Conservation (phyloP, 148 eudicot genomes). For the Rhododendron ferrugineum region DNA sequence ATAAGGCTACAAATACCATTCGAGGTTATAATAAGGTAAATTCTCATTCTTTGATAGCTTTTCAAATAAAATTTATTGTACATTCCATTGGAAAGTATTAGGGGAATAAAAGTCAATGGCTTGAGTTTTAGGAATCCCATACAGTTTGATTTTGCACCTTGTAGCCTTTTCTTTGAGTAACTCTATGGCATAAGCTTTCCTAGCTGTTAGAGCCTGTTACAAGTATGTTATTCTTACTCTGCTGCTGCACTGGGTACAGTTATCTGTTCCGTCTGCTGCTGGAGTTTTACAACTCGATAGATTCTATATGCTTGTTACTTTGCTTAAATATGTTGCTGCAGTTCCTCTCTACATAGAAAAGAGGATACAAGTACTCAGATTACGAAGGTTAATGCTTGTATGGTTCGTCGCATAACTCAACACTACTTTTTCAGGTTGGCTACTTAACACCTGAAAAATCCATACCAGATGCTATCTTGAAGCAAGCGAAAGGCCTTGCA, state of each 20-base stretch:
- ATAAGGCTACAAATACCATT: constrained; percentile 47
- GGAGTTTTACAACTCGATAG: neutral
- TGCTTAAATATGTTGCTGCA: neutral
- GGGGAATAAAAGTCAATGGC: neutral
- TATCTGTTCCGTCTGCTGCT: neutral
- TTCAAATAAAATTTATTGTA: neutral
- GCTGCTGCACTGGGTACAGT: neutral
- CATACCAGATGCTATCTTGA: constrained; percentile 57
- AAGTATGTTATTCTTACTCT: neutral
- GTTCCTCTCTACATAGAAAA: neutral
- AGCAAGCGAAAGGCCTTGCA: constrained; percentile 65
- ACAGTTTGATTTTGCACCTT: neutral
- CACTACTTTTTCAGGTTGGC: constrained; percentile 34
- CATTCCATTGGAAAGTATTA: neutral
- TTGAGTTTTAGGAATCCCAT: neutral
- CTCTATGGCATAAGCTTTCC: neutral
- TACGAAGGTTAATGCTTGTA: neutral
- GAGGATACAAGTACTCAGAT: neutral
- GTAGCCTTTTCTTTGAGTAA: neutral
- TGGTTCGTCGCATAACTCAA: neutral
- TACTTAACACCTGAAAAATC: constrained; percentile 41
- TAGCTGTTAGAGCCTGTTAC: neutral
- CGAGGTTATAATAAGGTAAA: constrained; percentile 45
- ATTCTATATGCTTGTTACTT: neutral
- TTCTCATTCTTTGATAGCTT: neutral